These are phyloP conservation scores for Trichomonascaceae sp. DNA, from an alignment of 1,139 yeast genomes.

Conservation along the genomic window DNA sequence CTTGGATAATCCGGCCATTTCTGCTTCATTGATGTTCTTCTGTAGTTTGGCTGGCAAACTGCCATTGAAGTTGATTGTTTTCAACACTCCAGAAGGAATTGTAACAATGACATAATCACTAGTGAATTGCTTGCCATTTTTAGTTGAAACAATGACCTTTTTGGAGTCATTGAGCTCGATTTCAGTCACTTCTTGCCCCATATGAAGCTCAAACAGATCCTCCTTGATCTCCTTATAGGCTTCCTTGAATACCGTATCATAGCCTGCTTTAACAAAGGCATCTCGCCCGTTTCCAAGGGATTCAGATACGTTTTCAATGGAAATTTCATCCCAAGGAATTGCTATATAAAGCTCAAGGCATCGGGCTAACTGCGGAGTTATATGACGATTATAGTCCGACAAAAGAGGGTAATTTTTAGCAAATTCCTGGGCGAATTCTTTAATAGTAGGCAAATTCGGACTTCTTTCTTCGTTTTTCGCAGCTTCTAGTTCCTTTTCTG, in stretches of 20 bases:
- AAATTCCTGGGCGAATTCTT: conserved; percentile 44
- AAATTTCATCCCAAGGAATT: conserved; percentile 54
- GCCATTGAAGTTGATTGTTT: conserved; percentile 44
- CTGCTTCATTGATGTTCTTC: conserved; percentile 45
- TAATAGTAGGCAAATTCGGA: conserved; percentile 45
- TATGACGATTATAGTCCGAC: conserved; percentile 45
- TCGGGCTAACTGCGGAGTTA: conserved; percentile 49
- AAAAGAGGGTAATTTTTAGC: conserved; percentile 42
- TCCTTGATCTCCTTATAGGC: conserved; percentile 15
- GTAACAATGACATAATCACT: conserved; percentile 56
- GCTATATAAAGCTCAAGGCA: conserved; percentile 76
- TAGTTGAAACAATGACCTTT: conserved; percentile 24
- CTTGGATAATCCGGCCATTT: conserved; percentile 73
- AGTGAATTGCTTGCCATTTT: conserved; percentile 23
- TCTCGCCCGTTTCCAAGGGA: conserved; percentile 73
- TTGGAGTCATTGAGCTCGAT: conserved; percentile 27
- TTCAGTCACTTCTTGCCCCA: conserved; percentile 42
- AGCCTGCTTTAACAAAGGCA: conserved; percentile 57
- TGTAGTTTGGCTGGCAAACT: conserved; percentile 44
- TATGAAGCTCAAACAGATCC: conserved; percentile 27
- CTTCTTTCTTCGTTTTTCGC: conserved; percentile 39
- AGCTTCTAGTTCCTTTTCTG: not conserved
- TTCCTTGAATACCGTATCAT: conserved; percentile 25
- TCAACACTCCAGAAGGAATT: conserved; percentile 63
- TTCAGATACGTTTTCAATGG: conserved; percentile 55